phyloP scores from a whole-genome alignment of 805 yeast genomes.

The Ogataea ramenticola region DNA sequence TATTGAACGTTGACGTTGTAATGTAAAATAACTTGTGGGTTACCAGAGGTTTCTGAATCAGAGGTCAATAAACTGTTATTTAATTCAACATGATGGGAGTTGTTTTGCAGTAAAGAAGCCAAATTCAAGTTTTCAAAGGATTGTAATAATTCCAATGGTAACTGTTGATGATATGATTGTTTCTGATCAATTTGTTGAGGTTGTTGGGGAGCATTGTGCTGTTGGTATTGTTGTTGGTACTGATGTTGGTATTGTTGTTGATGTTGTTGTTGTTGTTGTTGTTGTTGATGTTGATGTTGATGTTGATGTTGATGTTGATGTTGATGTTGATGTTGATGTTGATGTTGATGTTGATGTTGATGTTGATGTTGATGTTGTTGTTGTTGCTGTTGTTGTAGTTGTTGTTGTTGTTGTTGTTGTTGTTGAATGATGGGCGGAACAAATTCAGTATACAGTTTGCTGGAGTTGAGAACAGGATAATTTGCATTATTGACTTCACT shows the following conservation, averaged over 20 bases:
- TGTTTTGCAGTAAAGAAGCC: constrained; percentile 17
- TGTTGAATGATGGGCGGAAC: background rate
- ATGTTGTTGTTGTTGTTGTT: background rate
- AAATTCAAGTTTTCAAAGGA: background rate
- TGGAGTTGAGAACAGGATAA: background rate
- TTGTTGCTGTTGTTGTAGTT: too few relatives aligned
- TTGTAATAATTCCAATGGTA: constrained; percentile 3
- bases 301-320: background rate
- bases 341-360: background rate
- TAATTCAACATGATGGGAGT: constrained; percentile 6
- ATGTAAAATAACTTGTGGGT: constrained; percentile 3
- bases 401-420: background rate
- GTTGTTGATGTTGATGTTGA: background rate
- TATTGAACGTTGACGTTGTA: constrained; percentile 1
- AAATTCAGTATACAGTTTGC: background rate
- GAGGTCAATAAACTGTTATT: background rate
- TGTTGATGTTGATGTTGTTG: background rate
- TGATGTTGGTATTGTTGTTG: too few relatives aligned
- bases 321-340: background rate
- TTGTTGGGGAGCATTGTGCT: too few relatives aligned
- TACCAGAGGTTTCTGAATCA: background rate
- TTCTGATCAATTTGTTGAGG: constrained; percentile 1
- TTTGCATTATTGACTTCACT: background rate
- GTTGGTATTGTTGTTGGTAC: too few relatives aligned
- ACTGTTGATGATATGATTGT: constrained; percentile 19